phyloP scores from a whole-genome alignment of 495 filamentous ascomycete genomes.

The Penicillium antarcticum region DNA sequence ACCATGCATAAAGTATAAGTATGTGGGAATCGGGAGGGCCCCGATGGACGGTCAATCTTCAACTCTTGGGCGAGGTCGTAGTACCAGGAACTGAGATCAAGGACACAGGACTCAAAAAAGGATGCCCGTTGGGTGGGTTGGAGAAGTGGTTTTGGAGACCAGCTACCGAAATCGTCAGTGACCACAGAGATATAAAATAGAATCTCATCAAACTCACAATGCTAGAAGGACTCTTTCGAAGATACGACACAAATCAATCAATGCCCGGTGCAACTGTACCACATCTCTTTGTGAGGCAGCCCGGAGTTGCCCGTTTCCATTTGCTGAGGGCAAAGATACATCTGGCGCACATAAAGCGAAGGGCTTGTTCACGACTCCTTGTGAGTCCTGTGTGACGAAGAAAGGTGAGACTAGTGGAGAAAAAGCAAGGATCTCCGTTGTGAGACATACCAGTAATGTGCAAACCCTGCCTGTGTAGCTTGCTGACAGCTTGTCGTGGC shows the following conservation, averaged over 20 bases:
- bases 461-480: constrained; percentile 31
- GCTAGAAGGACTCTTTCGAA: constrained; percentile 26
- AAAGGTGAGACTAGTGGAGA: background rate
- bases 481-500: constrained; percentile 28
- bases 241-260: constrained; percentile 27
- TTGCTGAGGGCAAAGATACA: constrained; percentile 12
- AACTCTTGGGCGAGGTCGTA: constrained; percentile 25
- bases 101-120: constrained; percentile 26
- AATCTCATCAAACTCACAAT: constrained; percentile 12
- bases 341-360: constrained; percentile 14
- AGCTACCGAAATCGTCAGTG: constrained; percentile 10
- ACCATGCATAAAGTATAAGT: constrained; percentile 28
- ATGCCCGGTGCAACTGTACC: constrained; percentile 18
- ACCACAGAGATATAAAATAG: background rate
- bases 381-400: constrained; percentile 16
- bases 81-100: constrained; percentile 27
- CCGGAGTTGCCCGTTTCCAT: constrained; percentile 18
- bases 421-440: background rate
- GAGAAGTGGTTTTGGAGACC: constrained; percentile 24
- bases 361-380: constrained; percentile 28
- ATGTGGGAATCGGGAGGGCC: constrained; percentile 21
- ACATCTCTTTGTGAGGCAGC: constrained; percentile 15
- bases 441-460: constrained; percentile 23
- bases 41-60: constrained; percentile 11
- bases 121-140: constrained; percentile 12